These are phyloP conservation scores for Colletotrichum sp. DNA, from an alignment of 2,329 filamentous ascomycete species.

Conservation along the genomic window DNA sequence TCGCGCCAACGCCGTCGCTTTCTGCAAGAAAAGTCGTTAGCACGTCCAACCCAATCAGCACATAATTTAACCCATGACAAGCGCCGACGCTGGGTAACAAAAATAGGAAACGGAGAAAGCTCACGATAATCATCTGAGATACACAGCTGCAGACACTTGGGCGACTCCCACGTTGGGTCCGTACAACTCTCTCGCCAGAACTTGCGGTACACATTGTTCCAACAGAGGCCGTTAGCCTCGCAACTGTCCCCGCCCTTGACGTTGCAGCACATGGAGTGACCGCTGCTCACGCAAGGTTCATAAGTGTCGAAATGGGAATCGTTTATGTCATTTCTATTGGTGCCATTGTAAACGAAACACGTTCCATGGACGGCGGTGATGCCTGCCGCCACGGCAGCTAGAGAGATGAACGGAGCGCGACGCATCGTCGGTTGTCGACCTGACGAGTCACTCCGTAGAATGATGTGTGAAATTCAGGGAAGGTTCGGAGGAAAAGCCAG, in stretches of 20 bases:
- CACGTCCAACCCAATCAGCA: not conserved
- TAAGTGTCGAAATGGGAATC: too few relatives aligned
- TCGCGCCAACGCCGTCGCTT: not conserved
- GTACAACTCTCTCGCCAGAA: conserved; percentile 1
- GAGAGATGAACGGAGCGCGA: not conserved
- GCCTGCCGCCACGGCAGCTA: not conserved
- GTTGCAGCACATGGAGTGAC: conserved; percentile 12
- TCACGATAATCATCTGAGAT: not conserved
- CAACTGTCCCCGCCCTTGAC: not conserved
- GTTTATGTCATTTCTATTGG: too few relatives aligned
- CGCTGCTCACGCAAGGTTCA: not conserved
- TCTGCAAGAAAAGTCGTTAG: not conserved
- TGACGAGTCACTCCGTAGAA: not conserved
- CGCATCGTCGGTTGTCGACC: not conserved
- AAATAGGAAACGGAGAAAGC: too few relatives aligned
- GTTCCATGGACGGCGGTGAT: not conserved
- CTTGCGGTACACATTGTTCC: not conserved
- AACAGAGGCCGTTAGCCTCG: not conserved
- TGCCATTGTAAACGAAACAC: not conserved
- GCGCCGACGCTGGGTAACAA: too few relatives aligned
- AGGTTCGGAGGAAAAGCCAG: not conserved
- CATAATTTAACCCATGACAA: too few relatives aligned
- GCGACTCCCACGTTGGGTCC: conserved; percentile 25
- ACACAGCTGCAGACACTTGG: conserved; percentile 25
- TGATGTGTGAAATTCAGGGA: not conserved